Evolutionary conservation across 1,139 yeast species (phyloP), one percentile per base, ranked within the genome.

Genomic region (Yamadazyma atmosphaerica): DNA sequence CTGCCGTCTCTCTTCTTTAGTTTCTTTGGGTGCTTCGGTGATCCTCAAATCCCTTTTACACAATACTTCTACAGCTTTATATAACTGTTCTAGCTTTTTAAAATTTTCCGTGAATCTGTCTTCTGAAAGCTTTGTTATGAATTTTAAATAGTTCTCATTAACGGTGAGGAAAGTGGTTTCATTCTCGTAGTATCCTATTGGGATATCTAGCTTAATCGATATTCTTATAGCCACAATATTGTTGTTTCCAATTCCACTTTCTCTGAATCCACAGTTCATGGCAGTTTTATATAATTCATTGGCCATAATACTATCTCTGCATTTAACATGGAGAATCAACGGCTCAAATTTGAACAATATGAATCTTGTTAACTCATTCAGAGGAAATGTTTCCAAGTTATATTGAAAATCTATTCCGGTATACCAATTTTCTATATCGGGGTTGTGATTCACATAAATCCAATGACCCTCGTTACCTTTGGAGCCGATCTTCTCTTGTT

Each of bases 191-290:
- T 63, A 78, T 0, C 88, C 95, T 25, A 86, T 74, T 0, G 95
- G 95, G 0, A 81, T 68, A 56, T 86, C 95, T 22, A 86, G 60
- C 49, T 78, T 77, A 41, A 86, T 81, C 11, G 86, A 79, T 4
- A 79, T 83, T 46, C 95, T 67, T 16, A 86, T 81, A 0, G 87
- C 95, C 3, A 86, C 95, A n/a, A 83, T 68, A 50, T 80, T 76
- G 51, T 86, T 86, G 30, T 82, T 74, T 4, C 95, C 94, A 36
- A 87, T 86, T 1, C 96, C 96, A 26, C 87, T 75, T 58, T 87
- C 96, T 52, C 96, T 68, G 53, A 84, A 88, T 6, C 96, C 96
- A 59, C 92, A 82, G 8, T 75, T 73, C 89, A 87, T 83, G 0
- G 95, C 95, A 0, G 77, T 63, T 24, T 81, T 76, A 49, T 81